These are phyloP conservation scores for Hamigera avellanea DNA, from an alignment of 495 filamentous ascomycete species.

Conservation along the genomic window DNA sequence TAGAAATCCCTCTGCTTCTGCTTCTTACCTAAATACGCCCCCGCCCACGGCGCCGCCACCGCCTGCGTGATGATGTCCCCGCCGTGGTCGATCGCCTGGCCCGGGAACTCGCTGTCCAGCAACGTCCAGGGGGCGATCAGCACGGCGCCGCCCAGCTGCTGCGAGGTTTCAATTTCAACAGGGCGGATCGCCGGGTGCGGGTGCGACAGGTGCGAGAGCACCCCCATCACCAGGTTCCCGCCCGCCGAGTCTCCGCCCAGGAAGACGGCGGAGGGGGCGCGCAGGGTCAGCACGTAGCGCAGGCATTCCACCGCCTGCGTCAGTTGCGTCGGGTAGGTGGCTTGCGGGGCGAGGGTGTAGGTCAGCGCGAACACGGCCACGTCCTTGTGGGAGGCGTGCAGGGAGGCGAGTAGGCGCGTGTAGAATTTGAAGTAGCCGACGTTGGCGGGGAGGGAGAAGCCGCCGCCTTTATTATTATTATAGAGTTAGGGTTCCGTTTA, in stretches of 20 bases:
- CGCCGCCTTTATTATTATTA: slow-evolving; percentile 34
- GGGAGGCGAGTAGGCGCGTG: slow-evolving; percentile 25
- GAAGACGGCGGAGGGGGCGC: slow-evolving; percentile 33
- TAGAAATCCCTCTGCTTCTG: slow-evolving; percentile 36
- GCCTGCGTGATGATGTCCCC: slow-evolving; percentile 38
- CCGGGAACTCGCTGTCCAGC: slow-evolving; percentile 30
- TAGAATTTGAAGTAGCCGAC: slow-evolving; percentile 43
- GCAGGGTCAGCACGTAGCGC: slow-evolving; percentile 37
- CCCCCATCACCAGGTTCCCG: slow-evolving; percentile 43
- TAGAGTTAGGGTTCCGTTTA: not conserved
- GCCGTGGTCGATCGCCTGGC: slow-evolving; percentile 31
- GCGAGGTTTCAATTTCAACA: slow-evolving; percentile 4
- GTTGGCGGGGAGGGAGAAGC: slow-evolving; percentile 41
- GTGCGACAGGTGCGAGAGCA: slow-evolving; percentile 51
- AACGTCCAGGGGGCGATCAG: slow-evolving; percentile 49
- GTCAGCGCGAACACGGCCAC: slow-evolving; percentile 40
- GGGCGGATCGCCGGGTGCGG: slow-evolving; percentile 41
- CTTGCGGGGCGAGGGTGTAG: slow-evolving; percentile 48
- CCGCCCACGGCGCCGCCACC: slow-evolving; percentile 33
- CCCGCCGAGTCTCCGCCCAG: slow-evolving; percentile 57
- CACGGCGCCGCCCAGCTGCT: slow-evolving; percentile 32
- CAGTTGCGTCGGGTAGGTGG: slow-evolving; percentile 48
- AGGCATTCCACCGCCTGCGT: slow-evolving; percentile 42
- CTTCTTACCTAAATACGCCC: slow-evolving; percentile 34
- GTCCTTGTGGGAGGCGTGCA: slow-evolving; percentile 21